A percentile compares a stretch with the other conserved stretches of the same genome.
Evolutionary conservation across 257 asterid species (phyloP).

Genomic region (Salvia rosmarinus): DNA sequence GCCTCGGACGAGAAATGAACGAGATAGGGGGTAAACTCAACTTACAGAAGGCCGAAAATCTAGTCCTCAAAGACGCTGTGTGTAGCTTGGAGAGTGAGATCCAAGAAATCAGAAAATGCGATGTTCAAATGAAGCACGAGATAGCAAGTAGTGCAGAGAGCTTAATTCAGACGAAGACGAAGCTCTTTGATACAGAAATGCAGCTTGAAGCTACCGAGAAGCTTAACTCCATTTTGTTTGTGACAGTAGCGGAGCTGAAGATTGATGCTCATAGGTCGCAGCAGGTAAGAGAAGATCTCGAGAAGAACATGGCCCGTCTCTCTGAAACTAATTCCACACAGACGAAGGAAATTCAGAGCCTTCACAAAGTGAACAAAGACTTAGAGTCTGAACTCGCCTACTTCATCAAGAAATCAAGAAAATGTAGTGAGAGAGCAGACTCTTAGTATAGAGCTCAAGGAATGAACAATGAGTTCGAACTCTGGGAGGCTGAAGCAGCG

Average conservation of each 20-base stretch:
- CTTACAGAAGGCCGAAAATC: constrained; percentile 60
- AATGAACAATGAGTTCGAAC: constrained; percentile 61
- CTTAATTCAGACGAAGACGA: constrained; percentile 50
- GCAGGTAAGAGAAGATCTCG: constrained; percentile 46
- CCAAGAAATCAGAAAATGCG: constrained; percentile 48
- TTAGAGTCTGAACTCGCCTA: constrained; percentile 57
- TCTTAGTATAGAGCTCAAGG: constrained; percentile 63
- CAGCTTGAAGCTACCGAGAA: constrained; percentile 62
- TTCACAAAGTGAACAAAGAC: constrained; percentile 49
- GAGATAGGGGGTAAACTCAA: constrained; percentile 56
- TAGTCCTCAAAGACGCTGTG: constrained; percentile 57
- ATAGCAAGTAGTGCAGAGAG: constrained; percentile 42
- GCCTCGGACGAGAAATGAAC: constrained; percentile 54
- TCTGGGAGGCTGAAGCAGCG: constrained; percentile 89
- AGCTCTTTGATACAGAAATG: constrained; percentile 57
- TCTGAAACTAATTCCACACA: constrained; percentile 56
- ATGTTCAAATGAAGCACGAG: constrained; percentile 52
- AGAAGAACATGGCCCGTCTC: constrained; percentile 48
- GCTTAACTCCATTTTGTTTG: constrained; percentile 50
- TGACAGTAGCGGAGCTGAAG: constrained; percentile 55
- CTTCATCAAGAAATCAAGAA: constrained; percentile 67
- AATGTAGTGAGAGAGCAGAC: constrained; percentile 55
- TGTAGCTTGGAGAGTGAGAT: constrained; percentile 62
- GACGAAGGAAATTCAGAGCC: constrained; percentile 59
- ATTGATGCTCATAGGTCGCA: constrained; percentile 51